Conservation (phyloP, 1,139 yeast genomes). For the Komagataea norvegica region DNA sequence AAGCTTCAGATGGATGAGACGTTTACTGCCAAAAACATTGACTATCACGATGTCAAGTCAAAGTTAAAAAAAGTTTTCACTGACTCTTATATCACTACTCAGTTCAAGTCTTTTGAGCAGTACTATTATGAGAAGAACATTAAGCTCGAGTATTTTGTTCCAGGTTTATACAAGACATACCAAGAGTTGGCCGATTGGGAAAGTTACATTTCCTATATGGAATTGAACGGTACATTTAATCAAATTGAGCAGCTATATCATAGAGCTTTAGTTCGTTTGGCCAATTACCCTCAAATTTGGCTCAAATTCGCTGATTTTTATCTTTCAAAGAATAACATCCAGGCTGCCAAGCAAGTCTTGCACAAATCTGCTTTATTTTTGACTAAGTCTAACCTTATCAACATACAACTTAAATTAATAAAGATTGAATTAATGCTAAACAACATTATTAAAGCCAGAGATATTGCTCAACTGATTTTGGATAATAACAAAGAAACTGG, state of each 20-base stretch:
- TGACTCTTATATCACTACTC: slow-evolving; percentile 58
- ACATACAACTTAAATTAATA: slow-evolving; percentile 31
- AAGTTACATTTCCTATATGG: slow-evolving; percentile 53
- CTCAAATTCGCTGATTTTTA: slow-evolving; percentile 50
- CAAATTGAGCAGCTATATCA: slow-evolving; percentile 47
- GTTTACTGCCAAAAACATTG: slow-evolving; percentile 22
- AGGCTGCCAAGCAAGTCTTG: slow-evolving; percentile 37
- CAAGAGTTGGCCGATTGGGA: slow-evolving; percentile 57
- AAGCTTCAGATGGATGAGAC: slow-evolving; percentile 24
- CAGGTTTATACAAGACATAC: slow-evolving; percentile 35
- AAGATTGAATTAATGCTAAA: slow-evolving; percentile 34
- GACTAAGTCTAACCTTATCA: slow-evolving; percentile 17
- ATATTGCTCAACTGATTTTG: slow-evolving; percentile 24
- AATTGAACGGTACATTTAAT: slow-evolving; percentile 30
- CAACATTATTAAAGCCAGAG: slow-evolving; percentile 36
- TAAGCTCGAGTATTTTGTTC: slow-evolving; percentile 48
- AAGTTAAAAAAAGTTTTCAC: slow-evolving; percentile 42
- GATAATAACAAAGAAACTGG: slow-evolving; percentile 1
- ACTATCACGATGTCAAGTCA: slow-evolving; percentile 29
- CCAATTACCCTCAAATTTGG: slow-evolving; percentile 57
- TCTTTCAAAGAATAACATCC: slow-evolving; percentile 30
- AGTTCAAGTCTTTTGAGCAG: slow-evolving; percentile 54
- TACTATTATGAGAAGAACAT: slow-evolving; percentile 58
- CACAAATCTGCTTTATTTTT: slow-evolving; percentile 30
- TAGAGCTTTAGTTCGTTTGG: slow-evolving; percentile 50